Conservation (phyloP, 306 rosid species). For the Pachyrhizus erosus region DNA sequence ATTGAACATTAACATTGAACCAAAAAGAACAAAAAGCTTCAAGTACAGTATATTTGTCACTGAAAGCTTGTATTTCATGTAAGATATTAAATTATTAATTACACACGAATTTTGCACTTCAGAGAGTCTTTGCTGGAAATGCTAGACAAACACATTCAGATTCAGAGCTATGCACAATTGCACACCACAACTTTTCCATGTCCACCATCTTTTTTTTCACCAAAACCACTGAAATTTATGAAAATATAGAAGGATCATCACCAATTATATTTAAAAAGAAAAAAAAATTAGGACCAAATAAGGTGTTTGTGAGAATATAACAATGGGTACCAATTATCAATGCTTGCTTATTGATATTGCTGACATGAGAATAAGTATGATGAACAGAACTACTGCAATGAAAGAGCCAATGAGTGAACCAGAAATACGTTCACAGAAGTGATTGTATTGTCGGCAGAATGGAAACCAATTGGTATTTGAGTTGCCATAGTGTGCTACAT, state of each 20-base stretch:
- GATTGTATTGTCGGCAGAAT: slow-evolving; percentile 57
- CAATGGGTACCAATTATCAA: neutral
- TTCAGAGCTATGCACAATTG: neutral
- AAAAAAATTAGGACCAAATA: neutral
- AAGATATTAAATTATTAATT: too few relatives aligned
- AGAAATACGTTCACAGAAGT: slow-evolving; percentile 56
- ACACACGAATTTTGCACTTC: too few relatives aligned
- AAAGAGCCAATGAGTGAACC: slow-evolving; percentile 68
- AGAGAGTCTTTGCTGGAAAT: neutral
- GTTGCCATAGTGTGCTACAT: slow-evolving; percentile 62
- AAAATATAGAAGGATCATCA: neutral
- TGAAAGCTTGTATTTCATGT: neutral
- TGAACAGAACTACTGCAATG: slow-evolving; percentile 43
- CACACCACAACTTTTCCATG: neutral
- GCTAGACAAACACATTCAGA: slow-evolving; percentile 25
- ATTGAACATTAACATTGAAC: neutral
- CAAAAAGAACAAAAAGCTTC: neutral
- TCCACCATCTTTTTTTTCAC: neutral
- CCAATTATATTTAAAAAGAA: neutral
- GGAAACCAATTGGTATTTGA: slow-evolving; percentile 59
- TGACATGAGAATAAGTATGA: slow-evolving; percentile 52
- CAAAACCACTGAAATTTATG: neutral
- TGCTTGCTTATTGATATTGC: slow-evolving; percentile 53
- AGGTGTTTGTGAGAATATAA: neutral
- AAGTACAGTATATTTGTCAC: neutral